Base-by-base conservation (phyloP, 2,329 filamentous ascomycete genomes). In the Talaromyces piceae region DNA sequence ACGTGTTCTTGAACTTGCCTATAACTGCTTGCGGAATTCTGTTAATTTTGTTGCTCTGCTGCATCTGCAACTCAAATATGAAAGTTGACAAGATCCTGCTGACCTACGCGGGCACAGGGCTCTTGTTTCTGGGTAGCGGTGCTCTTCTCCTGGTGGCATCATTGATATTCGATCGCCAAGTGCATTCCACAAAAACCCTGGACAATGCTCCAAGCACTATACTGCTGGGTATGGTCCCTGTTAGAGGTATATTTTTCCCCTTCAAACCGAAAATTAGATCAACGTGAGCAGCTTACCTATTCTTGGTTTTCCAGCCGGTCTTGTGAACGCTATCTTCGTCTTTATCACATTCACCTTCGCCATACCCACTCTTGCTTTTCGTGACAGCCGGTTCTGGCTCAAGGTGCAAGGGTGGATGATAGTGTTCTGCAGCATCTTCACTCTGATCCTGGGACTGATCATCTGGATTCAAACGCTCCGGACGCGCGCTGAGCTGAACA, bases 381-480 rank as follows among this genome's bases (percentile, higher is more conserved):
- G 82, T 4, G 80, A 77, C 46, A 79, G 77, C 47, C 78, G 86
- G 56, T 75, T 77, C 56, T 87, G 83, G 81, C 77, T 91, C 60
- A 88, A 88, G 67, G 56, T 83, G 13, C 81, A 84, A 52, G 82
- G 80, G 45, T 86, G 81, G 70, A 67, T 87, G 63, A 71, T 85
- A 37, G 74, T 81, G n/a, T 50, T 81, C 39, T 82, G 78, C 63
- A 78, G 73, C 1, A 52, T 86, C 47, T 85, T 86, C 67, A 86
- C 80, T 18, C 69, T 88, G 62, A 69, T 79, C 51, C 71, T 88
- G 30, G 86, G 86, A 41, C 70, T 88, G 45, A 76, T 77, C 56
- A 74, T 88, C 56, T 89, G 86, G 88, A 79, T 89, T 62, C 73
- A 83, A 60, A 91, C 88, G 2, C 72, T 93, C 58, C 78, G 76